These are phyloP conservation scores for Claviceps pazoutovae DNA, from an alignment of 2,329 filamentous ascomycete genomes.

Conservation along the genomic window DNA sequence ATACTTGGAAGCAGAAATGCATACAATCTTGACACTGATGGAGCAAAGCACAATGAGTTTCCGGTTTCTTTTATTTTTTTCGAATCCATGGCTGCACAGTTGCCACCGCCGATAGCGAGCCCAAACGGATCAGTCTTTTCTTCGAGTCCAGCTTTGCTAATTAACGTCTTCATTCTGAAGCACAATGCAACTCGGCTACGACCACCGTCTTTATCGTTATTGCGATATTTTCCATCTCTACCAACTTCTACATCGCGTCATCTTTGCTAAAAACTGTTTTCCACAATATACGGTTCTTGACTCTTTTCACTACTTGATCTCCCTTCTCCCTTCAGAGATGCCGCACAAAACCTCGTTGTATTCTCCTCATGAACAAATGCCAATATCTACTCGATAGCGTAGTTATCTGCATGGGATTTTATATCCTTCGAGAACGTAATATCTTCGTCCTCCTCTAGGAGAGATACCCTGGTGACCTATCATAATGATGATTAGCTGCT, in stretches of 20 bases:
- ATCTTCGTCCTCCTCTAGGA: conserved; percentile 64
- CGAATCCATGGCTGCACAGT: background rate
- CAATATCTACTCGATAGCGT: conserved; percentile 52
- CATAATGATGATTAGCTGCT: conserved; percentile 12
- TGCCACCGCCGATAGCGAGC: background rate
- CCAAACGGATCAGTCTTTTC: background rate
- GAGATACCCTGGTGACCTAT: conserved; percentile 50
- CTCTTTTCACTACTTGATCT: background rate
- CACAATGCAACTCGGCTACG: background rate
- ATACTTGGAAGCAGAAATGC: background rate
- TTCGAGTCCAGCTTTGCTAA: background rate
- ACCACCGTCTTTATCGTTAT: background rate
- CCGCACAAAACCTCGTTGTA: background rate
- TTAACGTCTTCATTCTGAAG: background rate
- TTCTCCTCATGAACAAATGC: background rate
- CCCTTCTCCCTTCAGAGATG: background rate
- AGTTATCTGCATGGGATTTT: conserved; percentile 62
- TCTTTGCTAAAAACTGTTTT: background rate
- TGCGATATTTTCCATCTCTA: background rate
- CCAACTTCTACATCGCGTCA: background rate
- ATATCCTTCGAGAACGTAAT: conserved; percentile 74
- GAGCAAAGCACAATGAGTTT: background rate
- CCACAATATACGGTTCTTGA: background rate
- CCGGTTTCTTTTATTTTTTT: background rate
- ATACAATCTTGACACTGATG: background rate